Evolutionary conservation across 2,329 filamentous ascomycete species (phyloP), one percentile per base, ranked within the genome.

Genomic region (Tothia fuscella): DNA sequence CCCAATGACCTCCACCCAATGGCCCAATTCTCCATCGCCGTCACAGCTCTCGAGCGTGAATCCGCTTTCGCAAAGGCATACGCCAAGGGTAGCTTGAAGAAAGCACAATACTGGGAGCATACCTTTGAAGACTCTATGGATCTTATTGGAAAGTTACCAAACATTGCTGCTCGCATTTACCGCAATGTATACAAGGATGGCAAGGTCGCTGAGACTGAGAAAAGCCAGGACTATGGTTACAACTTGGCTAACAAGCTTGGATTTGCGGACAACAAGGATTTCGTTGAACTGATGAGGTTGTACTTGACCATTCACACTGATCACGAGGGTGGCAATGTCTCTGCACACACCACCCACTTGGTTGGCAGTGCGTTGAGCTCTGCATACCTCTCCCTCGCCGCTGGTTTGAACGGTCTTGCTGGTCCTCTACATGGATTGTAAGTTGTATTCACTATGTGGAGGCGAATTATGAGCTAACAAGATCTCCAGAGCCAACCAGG

Each of bases 181-280:
- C 91, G 93, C 74, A 98, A 98, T 67, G 82, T 96, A 65, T 98
- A 93, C 85, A 95, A 96, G 80, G 91, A 93, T 61, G 91, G 91
- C 71, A 96, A 96, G 81, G 89, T 98, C 53, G 84, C 86, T 47
- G 65, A 87, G 43, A 78, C 94, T 64, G 81, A 96, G 76, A 93
- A 94, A 77, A 89, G 96, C 73, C 91, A 96, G 83, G 91, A 98
- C 65, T 98, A 95, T 74, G 77, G 81, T 57, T 98, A 82, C 84
- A 98, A 98, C 82, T 84, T 98, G 65, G 88, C 91, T 69, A 96
- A 96, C 80, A 87, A 94, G 79, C 86, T 98, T 56, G 91, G 91
- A 59, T 98, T 91, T 65, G 83, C 83, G 56, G 78, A 82, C 59
- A 96, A 98, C 79, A 73, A 77, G 58, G 89, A 96, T 75, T 98